Evolutionary conservation across 768 basidiomycete genomes (phyloP).

Genomic region (Leccinum truebloodii): DNA sequence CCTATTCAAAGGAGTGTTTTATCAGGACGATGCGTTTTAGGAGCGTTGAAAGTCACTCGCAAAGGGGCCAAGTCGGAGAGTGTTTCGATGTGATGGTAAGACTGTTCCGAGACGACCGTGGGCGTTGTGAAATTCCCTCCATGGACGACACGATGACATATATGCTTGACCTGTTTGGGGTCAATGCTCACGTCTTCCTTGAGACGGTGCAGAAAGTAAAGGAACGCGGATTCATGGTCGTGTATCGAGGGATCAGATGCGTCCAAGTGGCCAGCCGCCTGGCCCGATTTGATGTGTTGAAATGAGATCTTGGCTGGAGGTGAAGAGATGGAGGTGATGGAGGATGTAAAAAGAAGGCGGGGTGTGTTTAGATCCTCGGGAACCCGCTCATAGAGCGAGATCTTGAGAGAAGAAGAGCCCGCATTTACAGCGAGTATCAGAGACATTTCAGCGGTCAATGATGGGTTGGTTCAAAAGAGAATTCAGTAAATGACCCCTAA

Average conservation of each 20-base stretch:
- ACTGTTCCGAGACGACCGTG: slow-evolving; percentile 63
- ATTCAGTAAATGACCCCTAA: neutral
- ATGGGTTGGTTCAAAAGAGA: neutral
- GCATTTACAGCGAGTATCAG: slow-evolving; percentile 74
- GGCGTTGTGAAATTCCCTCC: slow-evolving; percentile 79
- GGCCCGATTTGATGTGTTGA: slow-evolving; percentile 15
- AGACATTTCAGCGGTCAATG: slow-evolving; percentile 13
- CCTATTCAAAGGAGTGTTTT: slow-evolving; percentile 29
- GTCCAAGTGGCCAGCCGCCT: slow-evolving; percentile 20
- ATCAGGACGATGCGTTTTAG: neutral
- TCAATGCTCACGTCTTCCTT: slow-evolving; percentile 44
- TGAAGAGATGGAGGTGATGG: slow-evolving; percentile 57
- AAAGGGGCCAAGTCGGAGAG: slow-evolving; percentile 82
- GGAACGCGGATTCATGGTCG: slow-evolving; percentile 65
- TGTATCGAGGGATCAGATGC: slow-evolving; percentile 38
- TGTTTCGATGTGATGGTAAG: slow-evolving; percentile 70
- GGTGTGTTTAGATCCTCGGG: slow-evolving; percentile 34
- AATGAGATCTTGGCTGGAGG: slow-evolving; percentile 56
- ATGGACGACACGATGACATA: slow-evolving; percentile 86
- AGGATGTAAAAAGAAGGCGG: slow-evolving; percentile 50
- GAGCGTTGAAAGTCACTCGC: slow-evolving; percentile 40
- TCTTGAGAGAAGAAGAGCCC: slow-evolving; percentile 86
- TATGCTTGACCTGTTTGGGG: slow-evolving; percentile 44
- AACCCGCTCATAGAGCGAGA: slow-evolving; percentile 57
- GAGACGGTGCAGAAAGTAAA: slow-evolving; percentile 55